Conservation (phyloP, 164 flowering plant species). For the Liriodendron chinense region DNA sequence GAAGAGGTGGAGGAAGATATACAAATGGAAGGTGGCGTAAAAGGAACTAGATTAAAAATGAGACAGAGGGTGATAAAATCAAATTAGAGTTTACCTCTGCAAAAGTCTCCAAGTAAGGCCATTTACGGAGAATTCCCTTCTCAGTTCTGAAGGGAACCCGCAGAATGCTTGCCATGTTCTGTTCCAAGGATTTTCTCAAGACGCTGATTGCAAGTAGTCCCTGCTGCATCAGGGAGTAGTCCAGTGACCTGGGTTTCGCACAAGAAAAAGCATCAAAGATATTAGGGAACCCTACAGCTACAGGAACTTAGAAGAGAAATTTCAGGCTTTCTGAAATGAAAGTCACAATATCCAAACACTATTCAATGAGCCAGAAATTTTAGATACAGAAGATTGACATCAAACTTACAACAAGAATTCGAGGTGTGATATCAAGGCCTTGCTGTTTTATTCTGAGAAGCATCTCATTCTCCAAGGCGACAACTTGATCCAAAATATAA, state of each 20-base stretch:
- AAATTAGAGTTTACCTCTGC: slow-evolving; percentile 56
- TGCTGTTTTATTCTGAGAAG: slow-evolving; percentile 86
- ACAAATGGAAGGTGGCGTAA: not conserved
- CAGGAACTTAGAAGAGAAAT: too few relatives aligned
- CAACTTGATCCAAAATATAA: slow-evolving; percentile 98
- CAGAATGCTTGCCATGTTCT: slow-evolving; percentile 66
- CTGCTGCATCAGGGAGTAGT: slow-evolving; percentile 93
- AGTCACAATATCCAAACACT: too few relatives aligned
- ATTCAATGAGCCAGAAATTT: too few relatives aligned
- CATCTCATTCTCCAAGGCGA: slow-evolving; percentile 97
- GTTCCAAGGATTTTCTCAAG: slow-evolving; percentile 87
- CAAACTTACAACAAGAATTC: slow-evolving; percentile 73
- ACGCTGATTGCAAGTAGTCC: slow-evolving; percentile 87
- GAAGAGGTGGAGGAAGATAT: not conserved
- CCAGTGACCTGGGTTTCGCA: slow-evolving; percentile 59
- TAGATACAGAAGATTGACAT: not conserved
- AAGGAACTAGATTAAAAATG: not conserved
- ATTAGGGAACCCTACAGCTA: not conserved
- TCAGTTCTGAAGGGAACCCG: slow-evolving; percentile 93
- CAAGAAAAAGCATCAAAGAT: slow-evolving; percentile 6
- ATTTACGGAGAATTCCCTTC: slow-evolving; percentile 83
- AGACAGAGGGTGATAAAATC: not conserved
- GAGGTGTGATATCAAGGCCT: slow-evolving; percentile 84
- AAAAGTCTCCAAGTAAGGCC: slow-evolving; percentile 97
- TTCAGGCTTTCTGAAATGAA: too few relatives aligned